These are phyloP conservation scores for Aspergillus sparsus DNA, from an alignment of 495 filamentous ascomycete genomes.

Conservation along the genomic window DNA sequence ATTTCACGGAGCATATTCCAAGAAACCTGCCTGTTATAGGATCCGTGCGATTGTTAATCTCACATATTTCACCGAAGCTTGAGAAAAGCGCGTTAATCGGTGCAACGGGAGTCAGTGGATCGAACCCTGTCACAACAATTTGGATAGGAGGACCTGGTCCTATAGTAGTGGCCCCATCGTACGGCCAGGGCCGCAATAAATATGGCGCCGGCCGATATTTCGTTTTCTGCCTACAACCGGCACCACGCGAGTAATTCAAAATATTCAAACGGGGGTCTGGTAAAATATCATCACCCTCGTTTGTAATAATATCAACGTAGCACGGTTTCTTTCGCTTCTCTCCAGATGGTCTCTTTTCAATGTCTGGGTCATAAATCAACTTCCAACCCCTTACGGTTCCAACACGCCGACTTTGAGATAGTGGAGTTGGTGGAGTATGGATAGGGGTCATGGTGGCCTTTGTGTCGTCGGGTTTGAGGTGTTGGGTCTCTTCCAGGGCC, in stretches of 20 bases:
- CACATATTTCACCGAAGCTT: slow-evolving; percentile 83
- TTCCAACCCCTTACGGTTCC: slow-evolving; percentile 67
- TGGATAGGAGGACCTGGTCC: slow-evolving; percentile 86
- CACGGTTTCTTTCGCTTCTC: slow-evolving; percentile 70
- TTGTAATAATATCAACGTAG: slow-evolving; percentile 68
- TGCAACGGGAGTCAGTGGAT: slow-evolving; percentile 77
- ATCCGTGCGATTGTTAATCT: slow-evolving; percentile 87
- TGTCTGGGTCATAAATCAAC: slow-evolving; percentile 73
- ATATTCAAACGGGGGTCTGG: slow-evolving; percentile 77
- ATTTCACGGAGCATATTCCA: slow-evolving; percentile 87
- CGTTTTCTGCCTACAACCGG: slow-evolving; percentile 67
- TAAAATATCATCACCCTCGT: slow-evolving; percentile 66
- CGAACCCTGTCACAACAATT: slow-evolving; percentile 89
- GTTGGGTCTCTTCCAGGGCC: slow-evolving; percentile 18
- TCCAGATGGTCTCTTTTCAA: slow-evolving; percentile 60
- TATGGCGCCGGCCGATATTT: slow-evolving; percentile 77
- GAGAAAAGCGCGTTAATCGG: slow-evolving; percentile 81
- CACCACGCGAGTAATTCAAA: slow-evolving; percentile 56
- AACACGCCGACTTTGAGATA: slow-evolving; percentile 61
- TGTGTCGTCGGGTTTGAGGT: slow-evolving; percentile 24
- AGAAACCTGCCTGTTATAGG: slow-evolving; percentile 90
- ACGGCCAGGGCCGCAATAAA: slow-evolving; percentile 70
- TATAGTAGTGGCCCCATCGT: slow-evolving; percentile 77
- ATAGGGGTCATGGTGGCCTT: slow-evolving; percentile 48
- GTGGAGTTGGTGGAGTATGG: slow-evolving; percentile 51